Evolutionary conservation across 108 stramenopile species (phyloP).

Genomic region (Nitzschia sp.): DNA sequence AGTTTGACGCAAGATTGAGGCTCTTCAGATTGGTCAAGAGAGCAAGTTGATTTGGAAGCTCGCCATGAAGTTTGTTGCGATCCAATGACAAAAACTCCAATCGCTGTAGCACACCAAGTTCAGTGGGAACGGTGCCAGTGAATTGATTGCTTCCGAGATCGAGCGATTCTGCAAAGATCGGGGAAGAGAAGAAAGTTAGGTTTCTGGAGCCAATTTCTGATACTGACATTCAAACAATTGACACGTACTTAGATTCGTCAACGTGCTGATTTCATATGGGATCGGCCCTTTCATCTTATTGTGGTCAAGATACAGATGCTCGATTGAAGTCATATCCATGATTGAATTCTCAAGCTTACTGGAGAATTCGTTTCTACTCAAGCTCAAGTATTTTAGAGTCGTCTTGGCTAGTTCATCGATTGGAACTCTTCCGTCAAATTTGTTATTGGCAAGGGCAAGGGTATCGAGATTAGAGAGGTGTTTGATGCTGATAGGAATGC

Average conservation of each 20-base stretch:
- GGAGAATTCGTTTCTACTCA: conserved; percentile 64
- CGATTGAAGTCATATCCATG: conserved; percentile 34
- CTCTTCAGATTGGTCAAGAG: conserved; percentile 31
- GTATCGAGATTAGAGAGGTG: conserved; percentile 28
- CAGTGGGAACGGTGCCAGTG: conserved; percentile 48
- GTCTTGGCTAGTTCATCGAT: conserved; percentile 40
- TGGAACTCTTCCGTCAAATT: conserved; percentile 47
- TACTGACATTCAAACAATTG: conserved; percentile 1
- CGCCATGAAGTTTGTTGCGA: conserved; percentile 46
- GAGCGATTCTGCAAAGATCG: conserved; percentile 13
- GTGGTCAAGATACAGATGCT: conserved; percentile 63
- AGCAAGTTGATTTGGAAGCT: conserved; percentile 37
- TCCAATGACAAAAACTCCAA: conserved; percentile 51
- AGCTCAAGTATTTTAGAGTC: conserved; percentile 49
- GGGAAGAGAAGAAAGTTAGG: neutral
- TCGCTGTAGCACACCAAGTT: conserved; percentile 40
- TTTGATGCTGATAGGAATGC: conserved; percentile 45
- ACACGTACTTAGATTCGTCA: conserved; percentile 42
- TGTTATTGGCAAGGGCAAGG: conserved; percentile 54
- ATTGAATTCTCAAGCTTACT: conserved; percentile 44
- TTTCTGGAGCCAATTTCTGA: neutral
- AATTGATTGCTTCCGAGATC: conserved; percentile 51
- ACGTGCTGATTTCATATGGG: conserved; percentile 21
- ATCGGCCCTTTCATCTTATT: conserved; percentile 60
- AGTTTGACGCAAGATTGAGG: conserved; percentile 38